A percentile compares a stretch with the other conserved stretches of the same genome.
Evolutionary conservation across 2,329 filamentous ascomycete genomes (phyloP).

Genomic region (Nemania serpens): DNA sequence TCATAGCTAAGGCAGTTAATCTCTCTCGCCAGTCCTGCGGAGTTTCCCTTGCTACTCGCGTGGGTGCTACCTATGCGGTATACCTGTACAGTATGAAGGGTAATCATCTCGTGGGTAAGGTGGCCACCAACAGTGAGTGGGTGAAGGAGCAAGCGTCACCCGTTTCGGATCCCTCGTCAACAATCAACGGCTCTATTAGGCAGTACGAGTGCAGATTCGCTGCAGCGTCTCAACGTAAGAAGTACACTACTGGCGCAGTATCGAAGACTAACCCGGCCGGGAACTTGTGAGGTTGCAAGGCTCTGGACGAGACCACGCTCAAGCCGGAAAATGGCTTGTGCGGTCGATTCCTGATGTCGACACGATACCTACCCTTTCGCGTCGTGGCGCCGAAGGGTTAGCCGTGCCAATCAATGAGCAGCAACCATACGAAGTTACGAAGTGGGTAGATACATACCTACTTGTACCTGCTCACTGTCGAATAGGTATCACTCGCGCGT

Average conservation of each 20-base stretch:
- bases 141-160: slow-evolving; percentile 1
- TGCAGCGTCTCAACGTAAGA: slow-evolving; percentile 12
- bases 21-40: background rate
- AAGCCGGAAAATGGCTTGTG: no score
- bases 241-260: background rate
- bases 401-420: no score
- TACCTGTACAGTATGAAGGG: background rate
- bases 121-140: background rate
- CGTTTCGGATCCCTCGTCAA: slow-evolving; percentile 1
- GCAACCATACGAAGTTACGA: no score
- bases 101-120: background rate
- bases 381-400: no score
- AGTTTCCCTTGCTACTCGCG: background rate
- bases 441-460: no score
- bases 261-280: no score
- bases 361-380: no score
- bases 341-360: no score
- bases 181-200: slow-evolving; percentile 8
- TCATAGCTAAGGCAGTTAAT: background rate
- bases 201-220: background rate
- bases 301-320: no score
- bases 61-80: background rate
- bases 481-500: no score
- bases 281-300: no score
- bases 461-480: no score